Evolutionary conservation across 2,329 filamentous ascomycete species (phyloP).

Genomic region (Aspergillus transmontanensis): DNA sequence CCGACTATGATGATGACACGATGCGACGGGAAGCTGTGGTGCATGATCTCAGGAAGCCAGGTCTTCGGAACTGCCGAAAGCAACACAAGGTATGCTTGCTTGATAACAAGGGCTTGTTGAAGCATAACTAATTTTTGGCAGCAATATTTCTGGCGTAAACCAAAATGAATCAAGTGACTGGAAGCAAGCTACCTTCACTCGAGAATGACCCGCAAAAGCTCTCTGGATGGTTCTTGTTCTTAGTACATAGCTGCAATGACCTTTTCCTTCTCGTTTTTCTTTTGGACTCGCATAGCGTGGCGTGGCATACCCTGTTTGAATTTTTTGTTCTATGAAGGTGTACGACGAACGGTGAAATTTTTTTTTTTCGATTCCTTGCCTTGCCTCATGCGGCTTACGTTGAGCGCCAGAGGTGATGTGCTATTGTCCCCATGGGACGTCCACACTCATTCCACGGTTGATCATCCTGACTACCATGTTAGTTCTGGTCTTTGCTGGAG

Average conservation of each 20-base stretch:
- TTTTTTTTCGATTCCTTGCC: slow-evolving; percentile 15
- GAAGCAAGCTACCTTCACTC: slow-evolving; percentile 2
- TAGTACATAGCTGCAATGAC: slow-evolving; percentile 39
- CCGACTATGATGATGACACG: slow-evolving; percentile 80
- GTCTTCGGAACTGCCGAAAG: slow-evolving; percentile 85
- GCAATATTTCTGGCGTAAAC: slow-evolving; percentile 75
- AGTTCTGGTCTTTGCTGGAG: neutral
- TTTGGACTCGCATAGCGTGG: slow-evolving; percentile 45
- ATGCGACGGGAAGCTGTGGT: slow-evolving; percentile 80
- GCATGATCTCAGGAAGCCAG: slow-evolving; percentile 83
- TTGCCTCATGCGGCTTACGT: slow-evolving; percentile 7
- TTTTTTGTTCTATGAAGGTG: slow-evolving; percentile 27
- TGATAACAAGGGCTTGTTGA: slow-evolving; percentile 1
- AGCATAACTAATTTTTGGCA: slow-evolving; percentile 36
- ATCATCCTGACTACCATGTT: neutral
- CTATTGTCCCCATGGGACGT: slow-evolving; percentile 14
- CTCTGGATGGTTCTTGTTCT: slow-evolving; percentile 23
- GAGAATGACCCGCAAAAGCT: slow-evolving; percentile 12
- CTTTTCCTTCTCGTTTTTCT: slow-evolving; percentile 23
- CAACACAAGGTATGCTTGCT: slow-evolving; percentile 81
- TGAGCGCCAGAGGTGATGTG: slow-evolving; percentile 9
- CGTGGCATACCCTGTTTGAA: slow-evolving; percentile 43
- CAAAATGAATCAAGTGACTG: slow-evolving; percentile 44
- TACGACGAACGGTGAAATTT: slow-evolving; percentile 24
- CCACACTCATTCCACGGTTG: slow-evolving; percentile 7